Evolutionary conservation across 805 yeast species (phyloP).

Genomic region (Kluyveromyces aestuarii): DNA sequence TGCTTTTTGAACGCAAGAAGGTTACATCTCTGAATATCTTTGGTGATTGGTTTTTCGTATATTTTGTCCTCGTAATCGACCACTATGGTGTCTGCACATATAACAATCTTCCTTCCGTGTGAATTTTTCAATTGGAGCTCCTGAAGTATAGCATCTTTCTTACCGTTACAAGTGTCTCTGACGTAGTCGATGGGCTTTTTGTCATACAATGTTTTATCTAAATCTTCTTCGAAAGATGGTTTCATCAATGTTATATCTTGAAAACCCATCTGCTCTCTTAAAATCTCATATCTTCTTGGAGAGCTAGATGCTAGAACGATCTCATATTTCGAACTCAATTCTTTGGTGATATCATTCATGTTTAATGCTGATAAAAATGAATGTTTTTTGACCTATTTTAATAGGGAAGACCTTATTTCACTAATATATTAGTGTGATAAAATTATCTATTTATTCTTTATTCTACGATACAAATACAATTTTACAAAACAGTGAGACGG

Average conservation of each 20-base stretch:
- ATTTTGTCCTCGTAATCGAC: slow-evolving; percentile 45
- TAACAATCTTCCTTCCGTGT: slow-evolving; percentile 21
- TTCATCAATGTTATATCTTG: slow-evolving; percentile 37
- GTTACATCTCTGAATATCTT: slow-evolving; percentile 41
- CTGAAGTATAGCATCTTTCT: slow-evolving; percentile 53
- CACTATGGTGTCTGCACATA: slow-evolving; percentile 80
- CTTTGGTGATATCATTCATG: slow-evolving; percentile 3
- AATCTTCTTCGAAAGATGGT: slow-evolving; percentile 70
- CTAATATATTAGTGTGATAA: background rate
- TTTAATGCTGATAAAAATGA: background rate
- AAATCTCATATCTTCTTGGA: slow-evolving; percentile 69
- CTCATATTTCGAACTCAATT: slow-evolving; percentile 9
- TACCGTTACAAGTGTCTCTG: slow-evolving; percentile 54
- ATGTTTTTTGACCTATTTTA: background rate
- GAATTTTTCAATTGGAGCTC: slow-evolving; percentile 21
- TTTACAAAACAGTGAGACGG: background rate
- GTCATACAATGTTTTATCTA: slow-evolving; percentile 38
- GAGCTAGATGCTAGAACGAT: slow-evolving; percentile 78
- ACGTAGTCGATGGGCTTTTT: slow-evolving; percentile 43
- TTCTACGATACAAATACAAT: background rate
- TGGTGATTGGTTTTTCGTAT: slow-evolving; percentile 70
- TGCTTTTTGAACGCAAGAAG: slow-evolving; percentile 36
- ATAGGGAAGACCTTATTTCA: background rate
- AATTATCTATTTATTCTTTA: background rate
- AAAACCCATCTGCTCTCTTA: slow-evolving; percentile 46